Conservation (phyloP, 208 protist genomes). For the Naegleria lovaniensis region DNA sequence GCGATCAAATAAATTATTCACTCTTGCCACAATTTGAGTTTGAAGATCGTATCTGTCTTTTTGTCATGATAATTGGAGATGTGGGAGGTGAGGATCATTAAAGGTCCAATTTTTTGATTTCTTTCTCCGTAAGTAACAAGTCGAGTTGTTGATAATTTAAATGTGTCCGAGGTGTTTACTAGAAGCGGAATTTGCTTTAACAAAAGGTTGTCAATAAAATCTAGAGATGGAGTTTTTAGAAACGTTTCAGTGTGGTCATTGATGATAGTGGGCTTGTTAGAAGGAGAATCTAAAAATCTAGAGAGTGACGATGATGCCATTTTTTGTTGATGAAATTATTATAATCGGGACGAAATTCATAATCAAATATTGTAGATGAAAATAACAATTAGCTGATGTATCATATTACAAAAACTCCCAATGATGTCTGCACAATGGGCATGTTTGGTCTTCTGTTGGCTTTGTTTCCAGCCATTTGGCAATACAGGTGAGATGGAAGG, state of each 20-base stretch:
- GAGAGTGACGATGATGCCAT: no score
- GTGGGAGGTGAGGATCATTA: neutral
- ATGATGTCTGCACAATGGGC: neutral
- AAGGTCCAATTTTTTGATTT: neutral
- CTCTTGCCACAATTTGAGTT: neutral
- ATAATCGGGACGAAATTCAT: no score
- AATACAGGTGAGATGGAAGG: constrained; percentile 15
- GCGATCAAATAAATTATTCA: neutral
- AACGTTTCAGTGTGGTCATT: neutral
- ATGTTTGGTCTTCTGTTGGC: neutral
- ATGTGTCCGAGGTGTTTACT: neutral
- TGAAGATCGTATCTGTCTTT: neutral
- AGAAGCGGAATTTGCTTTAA: neutral
- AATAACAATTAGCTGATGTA: no score
- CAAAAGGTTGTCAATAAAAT: neutral
- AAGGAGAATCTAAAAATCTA: no score
- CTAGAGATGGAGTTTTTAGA: neutral
- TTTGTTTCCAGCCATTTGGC: neutral
- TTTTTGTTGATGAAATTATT: no score
- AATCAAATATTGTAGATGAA: no score
- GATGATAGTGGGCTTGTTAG: neutral
- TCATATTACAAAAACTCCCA: neutral
- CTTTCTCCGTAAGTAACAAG: neutral
- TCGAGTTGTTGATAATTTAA: neutral
- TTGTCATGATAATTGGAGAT: neutral